Conservation (phyloP, 805 yeast genomes). For the Torulaspora delbrueckii region DNA sequence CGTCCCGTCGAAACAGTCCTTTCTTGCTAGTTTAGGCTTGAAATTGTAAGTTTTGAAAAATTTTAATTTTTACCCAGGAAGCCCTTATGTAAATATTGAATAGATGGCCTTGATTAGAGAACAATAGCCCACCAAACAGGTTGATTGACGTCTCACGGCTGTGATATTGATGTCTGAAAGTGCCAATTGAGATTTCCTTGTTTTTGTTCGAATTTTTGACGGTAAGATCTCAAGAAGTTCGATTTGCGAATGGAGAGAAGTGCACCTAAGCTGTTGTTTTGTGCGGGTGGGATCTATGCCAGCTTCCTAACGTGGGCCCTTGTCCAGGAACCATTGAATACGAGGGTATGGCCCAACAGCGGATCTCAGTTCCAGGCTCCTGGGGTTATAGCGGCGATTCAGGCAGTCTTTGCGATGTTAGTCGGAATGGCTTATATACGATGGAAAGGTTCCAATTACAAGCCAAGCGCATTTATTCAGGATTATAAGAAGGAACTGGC, state of each 20-base stretch:
- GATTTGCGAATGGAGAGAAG: slow-evolving; percentile 5
- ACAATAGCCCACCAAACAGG: no score
- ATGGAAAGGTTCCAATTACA: slow-evolving; percentile 29
- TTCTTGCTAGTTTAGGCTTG: background rate
- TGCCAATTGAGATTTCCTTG: background rate
- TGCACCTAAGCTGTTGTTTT: slow-evolving; percentile 23
- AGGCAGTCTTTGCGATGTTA: slow-evolving; percentile 65
- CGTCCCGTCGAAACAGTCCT: background rate
- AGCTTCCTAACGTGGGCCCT: slow-evolving; percentile 90
- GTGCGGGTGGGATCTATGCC: slow-evolving; percentile 64
- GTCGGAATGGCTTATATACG: slow-evolving; percentile 60
- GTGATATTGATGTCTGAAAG: background rate
- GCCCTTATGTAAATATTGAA: no score
- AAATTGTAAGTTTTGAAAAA: slow-evolving; percentile 2
- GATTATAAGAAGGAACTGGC: slow-evolving; percentile 38
- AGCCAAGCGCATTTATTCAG: slow-evolving; percentile 35
- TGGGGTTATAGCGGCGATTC: slow-evolving; percentile 68
- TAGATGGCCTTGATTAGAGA: no score
- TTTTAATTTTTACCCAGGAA: slow-evolving; percentile 3
- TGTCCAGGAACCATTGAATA: slow-evolving; percentile 81
- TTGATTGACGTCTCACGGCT: background rate
- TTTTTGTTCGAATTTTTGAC: background rate
- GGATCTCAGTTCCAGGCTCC: slow-evolving; percentile 64
- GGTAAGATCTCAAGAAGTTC: background rate
- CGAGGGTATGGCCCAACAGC: slow-evolving; percentile 63